phyloP scores from a whole-genome alignment of 2,329 filamentous ascomycete species.

The Neopestalotiopsis clavispora region DNA sequence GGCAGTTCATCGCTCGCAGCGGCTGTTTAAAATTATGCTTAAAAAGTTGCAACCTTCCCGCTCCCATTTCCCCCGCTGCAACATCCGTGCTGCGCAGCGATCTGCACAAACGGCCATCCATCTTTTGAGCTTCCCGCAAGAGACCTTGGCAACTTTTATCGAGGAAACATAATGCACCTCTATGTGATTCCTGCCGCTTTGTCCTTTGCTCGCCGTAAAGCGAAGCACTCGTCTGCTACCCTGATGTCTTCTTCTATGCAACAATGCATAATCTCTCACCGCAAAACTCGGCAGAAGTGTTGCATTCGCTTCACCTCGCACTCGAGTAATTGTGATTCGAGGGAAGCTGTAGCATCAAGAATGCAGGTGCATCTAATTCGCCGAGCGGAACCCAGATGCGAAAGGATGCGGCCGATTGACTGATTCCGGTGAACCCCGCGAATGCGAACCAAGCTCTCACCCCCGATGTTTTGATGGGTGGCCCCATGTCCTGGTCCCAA shows the following conservation, averaged over 20 bases:
- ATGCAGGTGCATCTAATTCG: not conserved
- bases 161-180: not conserved
- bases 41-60: not conserved
- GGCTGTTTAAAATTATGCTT: constrained; percentile 10
- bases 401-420: not conserved
- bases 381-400: not conserved
- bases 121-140: not conserved
- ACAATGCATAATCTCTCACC: not conserved
- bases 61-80: not conserved
- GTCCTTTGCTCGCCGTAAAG: not conserved
- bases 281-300: not conserved
- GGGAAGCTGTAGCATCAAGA: not conserved
- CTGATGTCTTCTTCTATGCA: not conserved
- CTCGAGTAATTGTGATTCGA: not conserved
- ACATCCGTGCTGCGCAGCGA: not conserved
- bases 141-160: not conserved
- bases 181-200: not conserved
- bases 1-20: not conserved
- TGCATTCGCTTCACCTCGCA: not conserved
- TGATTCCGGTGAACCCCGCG: not conserved
- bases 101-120: not conserved
- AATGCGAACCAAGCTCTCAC: not conserved
- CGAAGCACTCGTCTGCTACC: not conserved
- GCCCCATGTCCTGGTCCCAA: not conserved
- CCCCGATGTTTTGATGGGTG: not conserved